Evolutionary conservation across 306 rosid species (phyloP).

Genomic region (Oxytropis ochrocephala): DNA sequence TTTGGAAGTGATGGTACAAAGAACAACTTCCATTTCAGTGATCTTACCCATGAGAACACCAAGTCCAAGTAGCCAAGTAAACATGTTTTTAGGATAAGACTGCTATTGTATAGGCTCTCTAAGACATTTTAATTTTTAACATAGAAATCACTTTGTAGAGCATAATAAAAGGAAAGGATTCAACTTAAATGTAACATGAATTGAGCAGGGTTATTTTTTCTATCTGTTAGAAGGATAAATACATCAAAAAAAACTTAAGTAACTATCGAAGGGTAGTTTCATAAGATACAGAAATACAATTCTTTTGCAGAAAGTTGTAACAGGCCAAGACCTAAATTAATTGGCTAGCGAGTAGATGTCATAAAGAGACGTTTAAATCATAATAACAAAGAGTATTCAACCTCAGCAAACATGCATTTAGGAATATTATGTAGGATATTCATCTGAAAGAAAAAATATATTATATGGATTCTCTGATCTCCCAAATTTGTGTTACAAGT

Average conservation of each 20-base stretch:
- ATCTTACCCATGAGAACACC: constrained; percentile 84
- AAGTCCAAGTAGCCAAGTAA: constrained; percentile 50
- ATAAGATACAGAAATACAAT: not conserved
- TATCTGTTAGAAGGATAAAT: not conserved
- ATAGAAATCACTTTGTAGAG: not conserved
- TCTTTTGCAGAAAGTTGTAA: not conserved
- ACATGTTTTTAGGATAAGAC: constrained; percentile 3
- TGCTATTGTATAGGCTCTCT: not conserved
- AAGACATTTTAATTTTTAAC: not conserved
- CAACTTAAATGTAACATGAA: no score
- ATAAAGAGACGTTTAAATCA: not conserved
- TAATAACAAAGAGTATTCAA: constrained; percentile 12
- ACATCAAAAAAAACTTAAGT: not conserved
- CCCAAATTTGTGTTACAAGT: not conserved
- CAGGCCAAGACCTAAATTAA: constrained; percentile 11
- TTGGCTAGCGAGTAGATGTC: not conserved
- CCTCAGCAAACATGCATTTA: not conserved
- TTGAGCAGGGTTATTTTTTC: not conserved
- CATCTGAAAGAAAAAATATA: not conserved
- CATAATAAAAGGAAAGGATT: no score
- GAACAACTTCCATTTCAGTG: constrained; percentile 90
- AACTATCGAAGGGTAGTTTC: not conserved
- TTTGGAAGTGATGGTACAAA: constrained; percentile 89
- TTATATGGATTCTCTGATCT: not conserved
- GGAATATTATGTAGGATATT: not conserved